Base-by-base conservation (phyloP, 106 monocot species). In the Xerophyta viscosa region DNA sequence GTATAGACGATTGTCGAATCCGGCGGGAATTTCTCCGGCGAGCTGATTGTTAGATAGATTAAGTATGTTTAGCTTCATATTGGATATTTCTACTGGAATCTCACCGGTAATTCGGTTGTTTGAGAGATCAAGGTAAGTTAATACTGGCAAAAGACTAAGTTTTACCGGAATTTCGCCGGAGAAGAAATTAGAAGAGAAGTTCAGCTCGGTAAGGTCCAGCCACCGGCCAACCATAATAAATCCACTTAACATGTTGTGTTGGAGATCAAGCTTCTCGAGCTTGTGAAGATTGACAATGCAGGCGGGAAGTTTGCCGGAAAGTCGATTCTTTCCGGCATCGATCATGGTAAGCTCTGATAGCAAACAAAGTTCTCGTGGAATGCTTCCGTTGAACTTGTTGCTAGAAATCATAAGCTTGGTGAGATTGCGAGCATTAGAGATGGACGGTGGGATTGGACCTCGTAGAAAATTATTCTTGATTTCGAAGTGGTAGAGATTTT, bases 61-160 rank as follows among this genome's bases (percentile, higher is more conserved):
- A 33, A 81, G 45, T 17, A 52, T 49, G 63, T 67, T 71, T 18
- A 75, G 54, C 66, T 51, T 75, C 15, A 75, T 57, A 1, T 67
- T 41, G 0, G 44, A 20, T 1, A 81, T 51, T 3, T 55, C 28
- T 1, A 37, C 3, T 9, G 75, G 81, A 29, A 81, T 75, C 20
- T 63, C 27, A 24, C 81, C 81, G 63, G 71, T 36, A 17, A 81
- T 61, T 4, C 8, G 41, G 60, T 81, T 81, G 1, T 12, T 4
- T 20, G 75, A 75, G 23, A 81, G 81, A 37, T 81, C 81, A 18
- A 81, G 71, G 53, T 81, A 81, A 9, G 71, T 71, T 25, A 81
- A 75, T 4, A 71, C 67, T 17, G 75, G 81, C 3, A 81, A 55
- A 0, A 54, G 27, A 0, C 70, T 66, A 0, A 81, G 20, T 13